Conservation (phyloP, 192 early-diverging fungal species). For the Coemansia sp. region DNA sequence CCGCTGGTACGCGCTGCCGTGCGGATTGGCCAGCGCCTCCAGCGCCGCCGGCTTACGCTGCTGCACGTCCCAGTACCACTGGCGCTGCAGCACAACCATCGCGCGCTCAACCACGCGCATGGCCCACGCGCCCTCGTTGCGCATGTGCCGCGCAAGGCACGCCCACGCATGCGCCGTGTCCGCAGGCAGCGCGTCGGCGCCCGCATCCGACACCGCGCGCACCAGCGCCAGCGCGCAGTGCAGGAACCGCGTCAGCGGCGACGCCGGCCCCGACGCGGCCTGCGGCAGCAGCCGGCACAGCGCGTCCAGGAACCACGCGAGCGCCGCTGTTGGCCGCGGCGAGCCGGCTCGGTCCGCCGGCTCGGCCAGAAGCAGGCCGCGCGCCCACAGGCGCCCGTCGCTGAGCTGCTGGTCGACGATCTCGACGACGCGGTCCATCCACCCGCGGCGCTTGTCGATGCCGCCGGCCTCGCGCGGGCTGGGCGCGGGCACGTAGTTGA, state of each 20-base stretch:
- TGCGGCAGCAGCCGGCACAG: conserved; percentile 28
- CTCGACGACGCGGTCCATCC: conserved; percentile 73
- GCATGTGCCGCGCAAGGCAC: conserved; percentile 28
- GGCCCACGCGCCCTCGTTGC: conserved; percentile 75
- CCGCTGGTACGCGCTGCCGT: conserved; percentile 36
- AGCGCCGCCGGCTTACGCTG: conserved; percentile 6
- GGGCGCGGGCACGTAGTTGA: conserved; percentile 11
- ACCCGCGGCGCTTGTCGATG: conserved; percentile 52
- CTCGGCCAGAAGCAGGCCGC: conserved; percentile 51
- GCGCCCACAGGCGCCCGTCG: conserved; percentile 60
- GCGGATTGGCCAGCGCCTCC: conserved; percentile 8
- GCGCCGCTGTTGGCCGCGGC: conserved; percentile 18
- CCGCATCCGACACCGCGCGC: conserved; percentile 4
- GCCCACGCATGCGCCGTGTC: conserved; percentile 14
- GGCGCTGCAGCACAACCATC: conserved; percentile 60
- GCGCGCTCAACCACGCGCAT: conserved; percentile 63
- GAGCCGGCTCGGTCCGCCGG: conserved; percentile 3
- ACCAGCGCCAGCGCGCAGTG: conserved; percentile 14
- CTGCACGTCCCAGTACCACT: conserved; percentile 61
- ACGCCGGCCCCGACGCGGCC: conserved; percentile 7
- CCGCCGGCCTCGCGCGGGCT: conserved; percentile 1
- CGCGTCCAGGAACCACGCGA: conserved; percentile 30
- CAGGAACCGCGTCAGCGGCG: conserved; percentile 24
- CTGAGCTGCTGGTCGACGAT: conserved; percentile 78
- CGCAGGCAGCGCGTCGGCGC: conserved; percentile 4